Evolutionary conservation across 2,329 filamentous ascomycete species (phyloP), one percentile per base, ranked within the genome.

Genomic region (Aspergillus fumigatus): DNA sequence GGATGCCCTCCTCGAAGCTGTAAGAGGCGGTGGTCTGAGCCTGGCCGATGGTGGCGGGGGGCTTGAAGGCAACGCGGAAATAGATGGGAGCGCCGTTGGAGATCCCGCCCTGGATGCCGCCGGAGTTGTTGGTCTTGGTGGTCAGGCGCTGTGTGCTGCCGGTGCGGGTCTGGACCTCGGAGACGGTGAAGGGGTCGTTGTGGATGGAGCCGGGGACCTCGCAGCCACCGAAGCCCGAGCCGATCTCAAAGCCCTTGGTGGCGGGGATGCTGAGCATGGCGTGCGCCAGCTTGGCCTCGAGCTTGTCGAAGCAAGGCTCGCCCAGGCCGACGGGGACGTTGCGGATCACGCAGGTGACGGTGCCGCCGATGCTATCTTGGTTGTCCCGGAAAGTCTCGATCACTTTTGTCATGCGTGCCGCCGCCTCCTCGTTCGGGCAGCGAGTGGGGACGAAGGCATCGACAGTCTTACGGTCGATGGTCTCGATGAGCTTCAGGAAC

Each of bases 191-290:
- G 54, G 89, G 80, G 74, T 97, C 93, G 73, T 97, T 97, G 83
- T 97, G 92, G 54, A 82, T 82, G n/a, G 89, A 94, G 23, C 94
- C 93, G 1, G 88, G 88, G 41, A 97, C 83, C 72, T 92, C 88
- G 68, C 88, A 89, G 57, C 94, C 93, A 51, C 82, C 86, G 73
- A 97, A 97, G 11, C 94, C 94, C 53, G 90, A 96, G 54, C 94
- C 94, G 63, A 97, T 88, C 73, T 97, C 93, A 70, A 97, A 97
- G 54, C 89, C 93, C 79, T 97, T 99, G 40, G 89, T 93, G 3
- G 94, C 92, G 4, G 94, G 94, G 67, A 97, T 96, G 71, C 86
- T 91, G 61, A 97, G 83, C 90, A 99, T 97, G 51, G 90, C 94
- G 70, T 97, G 93, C 26, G 86, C 92, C 49, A 99, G 85, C 71